These are phyloP conservation scores for Kwoniella europaea DNA, from an alignment of 768 basidiomycete genomes.

Conservation along the genomic window DNA sequence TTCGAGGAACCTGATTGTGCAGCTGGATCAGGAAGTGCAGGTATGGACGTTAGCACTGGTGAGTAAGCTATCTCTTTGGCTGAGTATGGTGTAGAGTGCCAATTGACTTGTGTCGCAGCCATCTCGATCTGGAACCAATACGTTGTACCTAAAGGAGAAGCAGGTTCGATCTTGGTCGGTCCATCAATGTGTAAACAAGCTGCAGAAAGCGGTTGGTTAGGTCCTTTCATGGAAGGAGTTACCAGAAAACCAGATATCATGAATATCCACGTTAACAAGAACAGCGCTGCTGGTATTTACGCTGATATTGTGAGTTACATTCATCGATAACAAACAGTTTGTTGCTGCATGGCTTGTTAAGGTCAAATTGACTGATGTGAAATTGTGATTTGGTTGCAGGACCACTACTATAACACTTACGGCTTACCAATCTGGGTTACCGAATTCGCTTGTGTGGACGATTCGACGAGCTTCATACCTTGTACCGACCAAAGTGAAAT, in stretches of 20 bases:
- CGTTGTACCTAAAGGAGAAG: conserved; percentile 39
- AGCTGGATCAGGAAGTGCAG: conserved; percentile 40
- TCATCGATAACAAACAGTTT: too few relatives aligned
- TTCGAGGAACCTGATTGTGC: conserved; percentile 55
- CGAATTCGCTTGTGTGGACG: conserved; percentile 50
- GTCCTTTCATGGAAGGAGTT: conserved; percentile 40
- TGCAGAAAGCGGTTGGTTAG: conserved; percentile 46
- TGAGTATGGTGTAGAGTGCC: too few relatives aligned
- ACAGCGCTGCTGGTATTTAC: conserved; percentile 43
- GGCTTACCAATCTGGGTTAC: conserved; percentile 39
- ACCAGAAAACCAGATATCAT: conserved; percentile 35
- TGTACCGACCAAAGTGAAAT: conserved; percentile 53
- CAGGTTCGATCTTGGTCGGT: conserved; percentile 41
- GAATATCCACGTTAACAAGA: conserved; percentile 51
- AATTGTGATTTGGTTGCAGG: conserved; percentile 6
- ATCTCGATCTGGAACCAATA: conserved; percentile 47
- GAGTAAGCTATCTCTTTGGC: conserved; percentile 3
- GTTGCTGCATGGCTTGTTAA: too few relatives aligned
- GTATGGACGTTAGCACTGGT: conserved; percentile 36
- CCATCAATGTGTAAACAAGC: conserved; percentile 56
- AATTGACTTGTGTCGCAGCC: background rate
- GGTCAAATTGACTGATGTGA: too few relatives aligned
- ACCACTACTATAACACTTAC: conserved; percentile 48
- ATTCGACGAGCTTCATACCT: conserved; percentile 41
- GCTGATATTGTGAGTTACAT: conserved; percentile 35